Conservation (phyloP, 371 early-diverging fungal species). For the Syncephalis plumigaleata region DNA sequence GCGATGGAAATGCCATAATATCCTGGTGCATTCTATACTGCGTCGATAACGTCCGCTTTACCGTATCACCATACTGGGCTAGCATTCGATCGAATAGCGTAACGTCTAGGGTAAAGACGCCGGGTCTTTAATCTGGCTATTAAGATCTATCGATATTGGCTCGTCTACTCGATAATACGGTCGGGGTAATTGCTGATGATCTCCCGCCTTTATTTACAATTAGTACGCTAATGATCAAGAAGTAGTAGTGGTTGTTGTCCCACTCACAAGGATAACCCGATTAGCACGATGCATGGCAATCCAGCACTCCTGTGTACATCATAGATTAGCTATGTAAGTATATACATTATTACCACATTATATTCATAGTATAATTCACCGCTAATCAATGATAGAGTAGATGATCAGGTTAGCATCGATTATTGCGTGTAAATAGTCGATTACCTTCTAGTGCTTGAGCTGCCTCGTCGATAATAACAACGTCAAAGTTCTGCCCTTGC, state of each 20-base stretch:
- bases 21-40: slow-evolving; percentile 82
- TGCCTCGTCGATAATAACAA: slow-evolving; percentile 88
- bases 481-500: slow-evolving; percentile 57
- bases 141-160: slow-evolving; percentile 3
- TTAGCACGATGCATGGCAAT: slow-evolving; percentile 64
- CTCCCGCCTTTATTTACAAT: slow-evolving; percentile 51
- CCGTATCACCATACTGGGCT: slow-evolving; percentile 22
- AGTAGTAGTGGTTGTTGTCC: background rate
- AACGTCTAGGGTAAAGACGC: slow-evolving; percentile 22
- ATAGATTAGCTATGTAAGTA: slow-evolving; percentile 8
- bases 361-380: too few relatives aligned
- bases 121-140: slow-evolving; percentile 7
- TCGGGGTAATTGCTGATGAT: slow-evolving; percentile 89
- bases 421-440: too few relatives aligned
- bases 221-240: background rate
- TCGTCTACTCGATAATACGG: slow-evolving; percentile 27
- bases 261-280: slow-evolving; percentile 48
- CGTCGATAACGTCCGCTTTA: slow-evolving; percentile 50
- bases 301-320: slow-evolving; percentile 60
- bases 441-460: slow-evolving; percentile 70
- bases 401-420: too few relatives aligned
- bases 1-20: slow-evolving; percentile 66
- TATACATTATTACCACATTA: background rate
- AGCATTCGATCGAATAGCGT: slow-evolving; percentile 63
- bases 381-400: background rate